These are phyloP conservation scores for Yamadazyma blattariae DNA, from an alignment of 1,139 yeast genomes.

Conservation along the genomic window DNA sequence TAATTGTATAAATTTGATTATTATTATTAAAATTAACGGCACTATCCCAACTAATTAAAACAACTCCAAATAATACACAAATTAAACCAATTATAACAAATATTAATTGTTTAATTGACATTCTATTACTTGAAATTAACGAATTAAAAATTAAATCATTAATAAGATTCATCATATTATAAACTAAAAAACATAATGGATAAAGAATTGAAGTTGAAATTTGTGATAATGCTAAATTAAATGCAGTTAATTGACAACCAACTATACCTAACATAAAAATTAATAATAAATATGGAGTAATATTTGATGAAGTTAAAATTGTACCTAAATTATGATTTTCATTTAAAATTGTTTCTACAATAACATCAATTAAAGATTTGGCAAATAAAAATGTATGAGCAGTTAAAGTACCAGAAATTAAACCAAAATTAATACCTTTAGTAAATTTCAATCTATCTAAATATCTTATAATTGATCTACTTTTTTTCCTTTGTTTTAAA, in stretches of 20 bases:
- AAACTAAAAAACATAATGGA: slow-evolving; percentile 83
- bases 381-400: slow-evolving; percentile 87
- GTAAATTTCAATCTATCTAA: slow-evolving; percentile 23
- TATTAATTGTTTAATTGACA: slow-evolving; percentile 28
- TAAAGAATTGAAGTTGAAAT: slow-evolving; percentile 77
- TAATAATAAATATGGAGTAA: slow-evolving; percentile 51
- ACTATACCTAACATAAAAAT: slow-evolving; percentile 62
- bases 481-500: slow-evolving; percentile 10
- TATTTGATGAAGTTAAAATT: slow-evolving; percentile 20
- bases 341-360: slow-evolving; percentile 44
- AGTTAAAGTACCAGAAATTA: slow-evolving; percentile 73
- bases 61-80: slow-evolving; percentile 42
- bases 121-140: slow-evolving; percentile 25
- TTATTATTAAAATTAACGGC: slow-evolving; percentile 22
- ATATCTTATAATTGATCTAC: slow-evolving; percentile 9
- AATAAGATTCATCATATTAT: slow-evolving; percentile 68
- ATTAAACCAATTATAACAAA: slow-evolving; percentile 38
- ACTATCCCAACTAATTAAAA: slow-evolving; percentile 44
- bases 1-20: neutral
- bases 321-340: slow-evolving; percentile 21
- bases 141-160: slow-evolving; percentile 64
- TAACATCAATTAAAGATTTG: slow-evolving; percentile 73
- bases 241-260: slow-evolving; percentile 68
- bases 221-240: slow-evolving; percentile 70
- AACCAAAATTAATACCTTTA: slow-evolving; percentile 63